These are phyloP conservation scores for Paraphoma sp. DNA, from an alignment of 2,329 filamentous ascomycete genomes.

Conservation along the genomic window DNA sequence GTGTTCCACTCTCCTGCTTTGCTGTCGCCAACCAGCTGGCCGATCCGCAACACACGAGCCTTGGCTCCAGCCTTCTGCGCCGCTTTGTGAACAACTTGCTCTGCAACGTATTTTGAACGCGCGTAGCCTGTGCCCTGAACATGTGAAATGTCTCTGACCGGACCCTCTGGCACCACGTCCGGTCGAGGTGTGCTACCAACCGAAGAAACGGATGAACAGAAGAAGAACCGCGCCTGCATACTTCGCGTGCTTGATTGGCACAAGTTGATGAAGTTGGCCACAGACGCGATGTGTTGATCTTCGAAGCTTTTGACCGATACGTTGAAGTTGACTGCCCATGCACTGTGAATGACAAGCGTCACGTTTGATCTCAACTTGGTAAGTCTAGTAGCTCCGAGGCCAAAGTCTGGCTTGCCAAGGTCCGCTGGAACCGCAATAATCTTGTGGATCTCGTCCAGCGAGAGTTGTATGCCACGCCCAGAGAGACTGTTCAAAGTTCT, in stretches of 20 bases:
- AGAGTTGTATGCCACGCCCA: conserved; percentile 45
- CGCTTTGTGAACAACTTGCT: conserved; percentile 50
- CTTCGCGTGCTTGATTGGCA: conserved; percentile 42
- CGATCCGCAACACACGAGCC: conserved; percentile 49
- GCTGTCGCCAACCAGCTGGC: conserved; percentile 59
- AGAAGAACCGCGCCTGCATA: conserved; percentile 50
- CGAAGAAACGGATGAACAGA: conserved; percentile 56
- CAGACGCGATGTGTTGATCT: conserved; percentile 52
- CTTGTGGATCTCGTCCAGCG: conserved; percentile 28
- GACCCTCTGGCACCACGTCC: conserved; percentile 44
- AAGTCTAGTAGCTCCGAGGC: conserved; percentile 39
- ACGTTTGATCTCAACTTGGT: conserved; percentile 31
- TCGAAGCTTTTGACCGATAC: conserved; percentile 60
- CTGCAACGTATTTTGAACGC: conserved; percentile 57
- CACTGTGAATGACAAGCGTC: conserved; percentile 57
- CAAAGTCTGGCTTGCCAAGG: conserved; percentile 51
- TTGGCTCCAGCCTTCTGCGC: conserved; percentile 14
- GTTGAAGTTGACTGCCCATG: conserved; percentile 66
- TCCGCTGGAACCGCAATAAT: conserved; percentile 50
- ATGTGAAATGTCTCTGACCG: conserved; percentile 43
- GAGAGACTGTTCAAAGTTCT: conserved; percentile 46
- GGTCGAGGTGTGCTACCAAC: conserved; percentile 50
- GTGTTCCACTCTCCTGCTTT: conserved; percentile 56
- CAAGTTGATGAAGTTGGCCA: conserved; percentile 53
- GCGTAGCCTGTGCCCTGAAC: conserved; percentile 62